Percentiles rank a stretch among this genome's conserved stretches.
Evolutionary conservation across 371 early-diverging fungal genomes (phyloP).

Genomic region (Nematocida parisii): DNA sequence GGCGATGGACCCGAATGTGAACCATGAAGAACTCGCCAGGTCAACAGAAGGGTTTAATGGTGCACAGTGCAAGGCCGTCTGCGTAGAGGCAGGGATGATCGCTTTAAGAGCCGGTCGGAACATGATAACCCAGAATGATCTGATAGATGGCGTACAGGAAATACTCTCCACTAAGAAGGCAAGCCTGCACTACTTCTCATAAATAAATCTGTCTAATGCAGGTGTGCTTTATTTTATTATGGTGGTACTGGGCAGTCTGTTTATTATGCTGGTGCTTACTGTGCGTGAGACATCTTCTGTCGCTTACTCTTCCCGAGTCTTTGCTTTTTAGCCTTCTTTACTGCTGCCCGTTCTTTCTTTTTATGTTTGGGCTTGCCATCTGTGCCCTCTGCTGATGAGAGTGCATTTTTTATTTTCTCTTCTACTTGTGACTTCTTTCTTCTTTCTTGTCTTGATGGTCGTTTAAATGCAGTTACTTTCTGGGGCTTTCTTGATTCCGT

Average conservation of each 20-base stretch:
- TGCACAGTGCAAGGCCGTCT: slow-evolving; percentile 98
- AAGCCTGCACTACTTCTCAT: slow-evolving; percentile 70
- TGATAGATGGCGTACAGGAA: slow-evolving; percentile 97
- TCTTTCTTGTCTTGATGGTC: slow-evolving; percentile 23
- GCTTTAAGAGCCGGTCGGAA: slow-evolving; percentile 84
- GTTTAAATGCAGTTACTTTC: slow-evolving; percentile 6
- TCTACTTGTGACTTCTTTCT: slow-evolving; percentile 48
- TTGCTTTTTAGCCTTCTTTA: slow-evolving; percentile 2
- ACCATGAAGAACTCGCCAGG: slow-evolving; percentile 94
- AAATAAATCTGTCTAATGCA: slow-evolving; percentile 30
- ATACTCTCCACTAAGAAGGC: slow-evolving; percentile 99
- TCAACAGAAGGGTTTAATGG: slow-evolving; percentile 98
- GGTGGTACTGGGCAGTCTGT: background rate
- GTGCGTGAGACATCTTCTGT: slow-evolving; percentile 16
- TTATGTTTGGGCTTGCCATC: background rate
- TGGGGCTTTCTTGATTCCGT: slow-evolving; percentile 33
- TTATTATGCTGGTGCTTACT: background rate
- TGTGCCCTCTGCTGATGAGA: background rate
- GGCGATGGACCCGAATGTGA: slow-evolving; percentile 87
- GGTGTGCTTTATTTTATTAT: background rate
- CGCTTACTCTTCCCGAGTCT: slow-evolving; percentile 41
- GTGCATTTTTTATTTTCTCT: slow-evolving; percentile 26
- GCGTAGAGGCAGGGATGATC: slow-evolving; percentile 98
- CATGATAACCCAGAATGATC: slow-evolving; percentile 91
- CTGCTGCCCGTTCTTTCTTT: background rate